A percentile compares a stretch with the other conserved stretches of the same genome.
Evolutionary conservation across 2,329 filamentous ascomycete species (phyloP).

Genomic region (Davidsoniella virescens): DNA sequence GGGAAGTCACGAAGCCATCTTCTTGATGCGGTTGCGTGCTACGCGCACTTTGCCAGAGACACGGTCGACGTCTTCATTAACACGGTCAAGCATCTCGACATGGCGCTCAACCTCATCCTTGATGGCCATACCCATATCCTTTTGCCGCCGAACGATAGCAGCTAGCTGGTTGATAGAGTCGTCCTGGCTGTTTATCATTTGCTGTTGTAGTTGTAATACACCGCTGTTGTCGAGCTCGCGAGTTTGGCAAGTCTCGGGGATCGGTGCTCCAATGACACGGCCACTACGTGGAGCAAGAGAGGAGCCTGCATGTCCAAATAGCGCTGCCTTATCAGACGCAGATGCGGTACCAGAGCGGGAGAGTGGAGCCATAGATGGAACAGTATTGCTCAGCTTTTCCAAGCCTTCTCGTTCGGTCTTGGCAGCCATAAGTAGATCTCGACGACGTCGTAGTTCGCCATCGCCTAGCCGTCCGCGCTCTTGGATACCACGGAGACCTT

Average conservation of each 20-base stretch:
- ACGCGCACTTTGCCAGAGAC: constrained; percentile 54
- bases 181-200: constrained; percentile 63
- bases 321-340: constrained; percentile 31
- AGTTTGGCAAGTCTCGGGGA: constrained; percentile 61
- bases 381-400: constrained; percentile 51
- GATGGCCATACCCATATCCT: constrained; percentile 63
- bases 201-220: constrained; percentile 55
- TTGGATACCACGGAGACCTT: constrained; percentile 44
- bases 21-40: constrained; percentile 55
- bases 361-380: constrained; percentile 24
- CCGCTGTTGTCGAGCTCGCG: constrained; percentile 62
- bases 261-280: constrained; percentile 54
- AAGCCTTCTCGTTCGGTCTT: constrained; percentile 60
- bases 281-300: constrained; percentile 21
- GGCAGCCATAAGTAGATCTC: constrained; percentile 53
- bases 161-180: constrained; percentile 51
- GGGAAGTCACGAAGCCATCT: constrained; percentile 32
- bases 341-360: constrained; percentile 25
- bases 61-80: constrained; percentile 51
- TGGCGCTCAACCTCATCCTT: constrained; percentile 57
- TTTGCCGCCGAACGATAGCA: constrained; percentile 54
- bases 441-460: constrained; percentile 55
- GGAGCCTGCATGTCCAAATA: constrained; percentile 26
- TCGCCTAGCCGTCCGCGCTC: constrained; percentile 45
- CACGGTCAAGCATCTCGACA: constrained; percentile 49